phyloP scores from a whole-genome alignment of 176 grass and related monocot species.

The Cocos nucifera region DNA sequence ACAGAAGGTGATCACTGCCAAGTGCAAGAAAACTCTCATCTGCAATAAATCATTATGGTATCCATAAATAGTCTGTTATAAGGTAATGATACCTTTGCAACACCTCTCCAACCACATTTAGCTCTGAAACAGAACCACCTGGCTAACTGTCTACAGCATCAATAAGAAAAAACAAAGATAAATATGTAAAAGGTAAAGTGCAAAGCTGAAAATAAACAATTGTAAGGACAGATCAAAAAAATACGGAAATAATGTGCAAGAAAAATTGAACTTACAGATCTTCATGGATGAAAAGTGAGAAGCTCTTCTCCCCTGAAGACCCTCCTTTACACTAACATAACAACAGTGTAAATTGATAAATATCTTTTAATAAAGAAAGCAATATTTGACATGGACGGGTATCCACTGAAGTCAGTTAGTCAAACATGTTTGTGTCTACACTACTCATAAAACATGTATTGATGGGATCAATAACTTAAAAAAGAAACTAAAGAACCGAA shows the following conservation, averaged over 20 bases:
- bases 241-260: not conserved
- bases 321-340: slow-evolving; percentile 45
- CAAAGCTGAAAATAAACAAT: not conserved
- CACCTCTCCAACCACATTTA: slow-evolving; percentile 73
- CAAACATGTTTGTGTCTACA: too few species aligned
- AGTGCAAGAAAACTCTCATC: too few species aligned
- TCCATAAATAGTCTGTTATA: not conserved
- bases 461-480: too few species aligned
- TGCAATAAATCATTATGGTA: too few species aligned
- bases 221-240: slow-evolving; percentile 12
- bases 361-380: too few species aligned
- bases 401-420: too few species aligned
- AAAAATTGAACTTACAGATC: slow-evolving; percentile 37
- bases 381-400: too few species aligned
- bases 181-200: slow-evolving; percentile 3
- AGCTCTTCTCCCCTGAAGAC: slow-evolving; percentile 34
- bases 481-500: too few species aligned
- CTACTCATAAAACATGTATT: too few species aligned
- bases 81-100: slow-evolving; percentile 25
- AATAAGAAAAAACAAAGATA: slow-evolving; percentile 5
- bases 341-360: not conserved
- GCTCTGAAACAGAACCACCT: slow-evolving; percentile 71
- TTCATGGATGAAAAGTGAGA: slow-evolving; percentile 29
- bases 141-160: slow-evolving; percentile 36
- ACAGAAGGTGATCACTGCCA: slow-evolving; percentile 10